Conservation (phyloP, 805 yeast genomes). For the Tanozyma kutaoensis region DNA sequence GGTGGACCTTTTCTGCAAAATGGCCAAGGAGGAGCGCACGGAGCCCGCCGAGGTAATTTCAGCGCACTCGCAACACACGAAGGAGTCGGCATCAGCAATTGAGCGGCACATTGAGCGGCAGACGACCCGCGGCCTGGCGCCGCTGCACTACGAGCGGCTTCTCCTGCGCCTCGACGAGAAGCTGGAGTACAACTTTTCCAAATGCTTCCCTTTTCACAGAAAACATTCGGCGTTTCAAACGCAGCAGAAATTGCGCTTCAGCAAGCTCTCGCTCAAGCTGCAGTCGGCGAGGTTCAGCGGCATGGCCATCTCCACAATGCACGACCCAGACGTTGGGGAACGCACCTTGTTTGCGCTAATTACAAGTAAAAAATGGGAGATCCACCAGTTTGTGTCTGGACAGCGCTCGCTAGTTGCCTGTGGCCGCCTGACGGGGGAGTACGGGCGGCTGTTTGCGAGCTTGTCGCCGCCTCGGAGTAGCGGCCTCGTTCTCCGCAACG, state of each 20-base stretch:
- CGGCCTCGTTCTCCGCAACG: conserved; percentile 16
- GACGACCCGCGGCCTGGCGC: neutral
- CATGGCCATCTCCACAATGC: conserved; percentile 16
- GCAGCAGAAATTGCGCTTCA: conserved; percentile 31
- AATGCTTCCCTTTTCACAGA: conserved; percentile 75
- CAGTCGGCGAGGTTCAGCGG: conserved; percentile 15
- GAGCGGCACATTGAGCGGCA: conserved; percentile 9
- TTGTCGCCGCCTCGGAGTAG: conserved; percentile 7
- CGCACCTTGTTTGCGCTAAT: conserved; percentile 53
- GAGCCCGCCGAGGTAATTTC: conserved; percentile 3
- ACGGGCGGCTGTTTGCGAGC: conserved; percentile 31
- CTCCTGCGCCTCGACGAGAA: conserved; percentile 11
- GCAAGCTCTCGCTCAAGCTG: conserved; percentile 12
- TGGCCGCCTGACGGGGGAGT: conserved; percentile 60
- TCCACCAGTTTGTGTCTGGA: conserved; percentile 34
- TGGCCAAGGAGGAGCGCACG: conserved; percentile 22
- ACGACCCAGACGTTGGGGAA: conserved; percentile 30
- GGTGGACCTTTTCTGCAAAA: conserved; percentile 23
- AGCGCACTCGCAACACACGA: conserved; percentile 2
- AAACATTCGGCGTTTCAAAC: conserved; percentile 38
- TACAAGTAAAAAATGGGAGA: conserved; percentile 61
- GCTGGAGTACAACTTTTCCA: conserved; percentile 57
- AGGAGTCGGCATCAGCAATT: conserved; percentile 5
- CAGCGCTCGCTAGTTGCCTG: conserved; percentile 48
- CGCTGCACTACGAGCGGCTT: neutral